Evolutionary conservation across 768 basidiomycete species (phyloP), one percentile per base, ranked within the genome.

Genomic region (Tephrocybe sp.): DNA sequence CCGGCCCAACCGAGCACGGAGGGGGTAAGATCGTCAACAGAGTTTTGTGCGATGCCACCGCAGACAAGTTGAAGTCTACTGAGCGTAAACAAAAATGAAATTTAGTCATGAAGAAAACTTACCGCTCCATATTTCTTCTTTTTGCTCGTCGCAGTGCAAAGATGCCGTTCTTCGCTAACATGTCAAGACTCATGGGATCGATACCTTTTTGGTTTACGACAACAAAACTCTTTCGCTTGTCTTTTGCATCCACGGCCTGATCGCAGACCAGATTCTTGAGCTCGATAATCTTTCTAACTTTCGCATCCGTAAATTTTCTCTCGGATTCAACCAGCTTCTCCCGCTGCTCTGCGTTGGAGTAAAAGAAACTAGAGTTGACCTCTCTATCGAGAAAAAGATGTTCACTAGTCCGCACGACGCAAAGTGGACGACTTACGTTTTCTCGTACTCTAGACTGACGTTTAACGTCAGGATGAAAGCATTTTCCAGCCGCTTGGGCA

Each of bases 361-460:
- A 99, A 78, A 98, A 99, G 81, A 99, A 99, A 20, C 93, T 86
- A 32, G 97, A 98, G 75, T 99, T 99, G 65, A 99, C 93, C 79
- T 99, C 97, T 58, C 95, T 98, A 61, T 43, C 49, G 63, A 44
- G 57, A 52, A 57, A 53, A 54, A 48, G 63, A 53, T 49, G 23
- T 48, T 42, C 20, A 35, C 33, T 22, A 8, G 5, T 48, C 47
- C 53, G 61, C 52, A n/a, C 44, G 14, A 32, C 11, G 43, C 23
- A 56, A n/a, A 22, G 47, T 46, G 38, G 4, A 38, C 26, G 22
- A 79, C 92, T 61, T 65, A 97, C 96, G 97, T 99, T 75, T 99
- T 99, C 70, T 99, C 97, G 67, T 99, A 99, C 68, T 99, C 97
- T 55, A 99, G 75, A 59, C 91, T 94, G 65, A 98, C 97, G 69